Percentiles rank a stretch among this genome's conserved stretches.
Conservation (phyloP, 108 stramenopile species). For the Cyclotella choctawhatcheeana region DNA sequence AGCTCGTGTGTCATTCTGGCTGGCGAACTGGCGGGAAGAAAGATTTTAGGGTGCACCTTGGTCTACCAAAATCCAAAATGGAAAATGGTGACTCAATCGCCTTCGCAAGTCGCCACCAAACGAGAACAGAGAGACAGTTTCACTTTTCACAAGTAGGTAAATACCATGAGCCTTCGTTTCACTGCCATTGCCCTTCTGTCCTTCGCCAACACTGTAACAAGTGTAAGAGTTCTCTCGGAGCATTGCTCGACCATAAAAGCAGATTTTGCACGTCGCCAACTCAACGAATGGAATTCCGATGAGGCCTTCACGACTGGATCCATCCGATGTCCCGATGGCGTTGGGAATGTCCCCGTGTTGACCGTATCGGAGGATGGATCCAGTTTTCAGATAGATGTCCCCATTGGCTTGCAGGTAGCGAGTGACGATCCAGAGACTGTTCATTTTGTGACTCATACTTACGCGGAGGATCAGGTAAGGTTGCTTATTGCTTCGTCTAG, state of each 20-base stretch:
- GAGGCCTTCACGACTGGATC: slow-evolving; percentile 5
- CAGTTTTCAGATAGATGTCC: slow-evolving; percentile 11
- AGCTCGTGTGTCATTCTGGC: no score
- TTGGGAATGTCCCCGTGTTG: slow-evolving; percentile 22
- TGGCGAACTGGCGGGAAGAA: no score
- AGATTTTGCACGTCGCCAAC: slow-evolving; percentile 33
- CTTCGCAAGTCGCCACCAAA: no score
- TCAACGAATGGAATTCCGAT: neutral
- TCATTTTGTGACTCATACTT: slow-evolving; percentile 29
- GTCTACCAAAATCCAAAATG: no score
- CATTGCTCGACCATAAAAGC: slow-evolving; percentile 26
- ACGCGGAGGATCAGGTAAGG: slow-evolving; percentile 34
- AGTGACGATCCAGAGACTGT: slow-evolving; percentile 24
- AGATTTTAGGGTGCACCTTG: no score
- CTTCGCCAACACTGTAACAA: neutral
- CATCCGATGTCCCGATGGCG: neutral
- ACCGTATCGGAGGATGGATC: slow-evolving; percentile 17
- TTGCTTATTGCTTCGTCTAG: no score
- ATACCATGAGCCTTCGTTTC: neutral
- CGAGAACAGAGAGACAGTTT: no score
- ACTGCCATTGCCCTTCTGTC: neutral
- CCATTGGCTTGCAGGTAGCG: slow-evolving; percentile 19
- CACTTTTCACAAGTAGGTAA: no score
- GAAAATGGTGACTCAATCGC: no score
- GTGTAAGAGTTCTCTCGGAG: slow-evolving; percentile 3